A percentile compares a stretch with the other conserved stretches of the same genome.
phyloP scores from a whole-genome alignment of 225 moss, liverwort and hornwort species.

The Asterella californica region DNA sequence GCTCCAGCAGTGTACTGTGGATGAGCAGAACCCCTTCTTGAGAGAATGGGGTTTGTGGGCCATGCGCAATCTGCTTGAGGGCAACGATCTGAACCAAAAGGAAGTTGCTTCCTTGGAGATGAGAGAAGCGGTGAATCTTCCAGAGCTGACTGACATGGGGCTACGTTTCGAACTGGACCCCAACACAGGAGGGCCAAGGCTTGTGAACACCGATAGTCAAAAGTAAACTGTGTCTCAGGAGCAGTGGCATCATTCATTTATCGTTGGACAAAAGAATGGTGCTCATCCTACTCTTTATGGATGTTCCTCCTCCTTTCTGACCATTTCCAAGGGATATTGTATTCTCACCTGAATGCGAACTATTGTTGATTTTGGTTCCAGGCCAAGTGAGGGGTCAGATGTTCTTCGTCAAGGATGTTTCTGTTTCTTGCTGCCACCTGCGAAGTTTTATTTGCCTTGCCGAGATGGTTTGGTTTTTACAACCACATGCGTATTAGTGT shows the following conservation, averaged over 20 bases:
- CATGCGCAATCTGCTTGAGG: conserved; percentile 77
- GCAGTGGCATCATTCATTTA: not conserved
- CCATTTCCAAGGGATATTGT: not conserved
- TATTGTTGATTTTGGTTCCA: not conserved
- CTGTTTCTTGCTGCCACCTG: not conserved
- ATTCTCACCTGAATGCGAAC: not conserved
- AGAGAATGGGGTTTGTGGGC: conserved; percentile 99
- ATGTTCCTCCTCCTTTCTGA: not conserved
- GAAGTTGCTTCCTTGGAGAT: conserved; percentile 72
- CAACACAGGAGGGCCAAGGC: conserved; percentile 66
- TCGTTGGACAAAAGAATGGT: not conserved
- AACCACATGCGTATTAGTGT: too few relatives aligned
- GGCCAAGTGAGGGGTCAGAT: not conserved
- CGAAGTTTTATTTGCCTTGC: too few relatives aligned
- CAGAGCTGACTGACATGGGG: conserved; percentile 65
- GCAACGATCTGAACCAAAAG: conserved; percentile 56
- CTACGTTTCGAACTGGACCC: conserved; percentile 67
- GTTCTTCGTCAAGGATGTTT: not conserved
- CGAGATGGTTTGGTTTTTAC: too few relatives aligned
- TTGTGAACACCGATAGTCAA: conserved; percentile 50
- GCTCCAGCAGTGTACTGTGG: conserved; percentile 78
- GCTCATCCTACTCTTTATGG: not conserved
- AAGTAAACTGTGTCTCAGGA: not conserved
- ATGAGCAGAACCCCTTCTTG: conserved; percentile 69
- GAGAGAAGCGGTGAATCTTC: conserved; percentile 54